Evolutionary conservation across 2,329 filamentous ascomycete genomes (phyloP), one percentile per base, ranked within the genome.

Genomic region (Emmonsiellopsis sp.): DNA sequence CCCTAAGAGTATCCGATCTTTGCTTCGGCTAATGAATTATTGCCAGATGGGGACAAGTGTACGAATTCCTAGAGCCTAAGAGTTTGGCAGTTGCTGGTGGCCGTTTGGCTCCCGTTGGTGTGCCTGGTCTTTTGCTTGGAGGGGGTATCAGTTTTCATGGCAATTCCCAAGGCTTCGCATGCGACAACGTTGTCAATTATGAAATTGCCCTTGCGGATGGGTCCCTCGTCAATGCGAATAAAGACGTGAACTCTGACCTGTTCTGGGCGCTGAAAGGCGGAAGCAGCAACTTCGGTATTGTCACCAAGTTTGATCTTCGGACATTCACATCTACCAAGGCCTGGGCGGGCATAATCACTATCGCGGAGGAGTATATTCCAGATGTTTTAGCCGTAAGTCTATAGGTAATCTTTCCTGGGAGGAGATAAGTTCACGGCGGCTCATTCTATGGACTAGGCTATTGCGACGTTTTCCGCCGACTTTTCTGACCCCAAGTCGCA

Each of bases 261-360:
- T 74, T 63, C 58, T 62, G 61, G 45, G 71, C 71, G 21, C 57
- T 74, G 40, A 73, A 73, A 56, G 71, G 71, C 2, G 72, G 72
- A n/a, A 67, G 65, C 53, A 68, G 62, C 53, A 73, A 74, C 58
- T 74, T 74, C 49, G 71, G 71, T 2, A 58, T 74, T 3, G 71
- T 74, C 11, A 73, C 71, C 1, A 62, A 68, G 3, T 73, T 74
- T 49, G 69, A 72, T 48, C 46, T 73, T 5, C 59, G 65, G 55
- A 64, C 65, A 10, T 45, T 45, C 27, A 6, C 3, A 11, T 45
- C 42, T 13, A 13, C 42, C 8, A 45, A 31, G 21, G 10, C 5
- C 32, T 45, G 42, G 42, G 42, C 21, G 11, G 42, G 42, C 13
- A 27, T 45, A 45, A 27, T 10, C 27, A 21, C 8, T 45, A 27